Evolutionary conservation across 768 basidiomycete species (phyloP), one percentile per base, ranked within the genome.

Genomic region (Sporobolomyces phaffii): DNA sequence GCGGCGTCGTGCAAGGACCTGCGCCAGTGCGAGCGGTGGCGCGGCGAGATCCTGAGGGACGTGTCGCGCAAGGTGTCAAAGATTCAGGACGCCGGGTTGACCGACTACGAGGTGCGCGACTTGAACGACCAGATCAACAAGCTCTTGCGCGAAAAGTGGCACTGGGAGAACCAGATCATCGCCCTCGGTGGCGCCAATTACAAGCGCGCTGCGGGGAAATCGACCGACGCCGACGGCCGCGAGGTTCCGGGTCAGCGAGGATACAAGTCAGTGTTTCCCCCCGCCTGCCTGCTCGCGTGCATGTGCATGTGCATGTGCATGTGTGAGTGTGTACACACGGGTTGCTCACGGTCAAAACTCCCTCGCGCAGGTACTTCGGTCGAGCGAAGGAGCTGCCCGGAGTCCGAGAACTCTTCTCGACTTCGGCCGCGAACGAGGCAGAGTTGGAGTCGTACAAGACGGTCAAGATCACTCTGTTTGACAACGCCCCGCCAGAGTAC

Each of bases 161-260:
- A 97, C 78, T 98, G 91, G 90, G 94, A 98, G 80, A 93, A 92
- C 73, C 93, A 96, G 77, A 96, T 98, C 56, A 87, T 97, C n/a
- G 86, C 87, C 9, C 81, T 97, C 2, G 93, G 93, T 50, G 94
- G 94, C 69, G 94, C 93, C 26, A 99, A 97, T 76, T 98, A 97
- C 77, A 82, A 90, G 74, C 81, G 94, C 57, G 96, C 91, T 76
- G 89, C 92, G 17, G 72, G 73, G n/a, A 87, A 90, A 54, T 93
- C 93, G 89, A 74, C 91, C 72, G 91, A 94, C 75, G 91, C 91
- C 65, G 92, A 94, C 73, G 93, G 94, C 15, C 89, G 88, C 77
- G 92, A 97, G 77, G 92, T 97, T 0, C 93, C 92, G 0, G 92
- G 92, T 3, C 96, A 92, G 13, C 88, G 94, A 74, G 94, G 94